Conservation (phyloP, 768 basidiomycete species). For the Gyrodon lividus region DNA sequence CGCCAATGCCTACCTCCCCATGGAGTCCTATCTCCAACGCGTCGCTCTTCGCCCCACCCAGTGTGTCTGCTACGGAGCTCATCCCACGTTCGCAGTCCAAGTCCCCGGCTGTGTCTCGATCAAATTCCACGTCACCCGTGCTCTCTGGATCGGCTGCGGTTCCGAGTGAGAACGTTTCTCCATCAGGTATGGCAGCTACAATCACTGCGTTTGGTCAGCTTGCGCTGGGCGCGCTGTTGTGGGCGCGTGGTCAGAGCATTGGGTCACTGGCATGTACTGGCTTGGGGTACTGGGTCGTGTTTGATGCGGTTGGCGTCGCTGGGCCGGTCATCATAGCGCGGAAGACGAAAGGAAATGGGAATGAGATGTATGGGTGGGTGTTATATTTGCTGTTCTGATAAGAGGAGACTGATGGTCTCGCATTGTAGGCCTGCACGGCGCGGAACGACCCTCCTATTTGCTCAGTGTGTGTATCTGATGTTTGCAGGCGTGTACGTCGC, state of each 20-base stretch:
- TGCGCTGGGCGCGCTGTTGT: conserved; percentile 68
- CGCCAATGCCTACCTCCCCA: conserved; percentile 61
- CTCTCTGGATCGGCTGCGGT: background rate
- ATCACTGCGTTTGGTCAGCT: conserved; percentile 46
- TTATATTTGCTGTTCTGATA: conserved; percentile 21
- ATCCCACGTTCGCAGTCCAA: conserved; percentile 23
- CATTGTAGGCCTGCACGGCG: conserved; percentile 57
- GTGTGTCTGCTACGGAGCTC: conserved; percentile 6
- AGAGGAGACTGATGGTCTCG: background rate
- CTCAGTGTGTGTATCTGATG: conserved; percentile 90
- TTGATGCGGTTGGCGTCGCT: conserved; percentile 85
- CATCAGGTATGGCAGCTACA: conserved; percentile 23
- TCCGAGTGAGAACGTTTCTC: conserved; percentile 13
- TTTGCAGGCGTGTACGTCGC: conserved; percentile 95
- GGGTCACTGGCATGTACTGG: conserved; percentile 89
- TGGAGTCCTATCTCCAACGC: conserved; percentile 57
- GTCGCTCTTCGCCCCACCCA: conserved; percentile 3
- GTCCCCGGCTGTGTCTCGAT: conserved; percentile 17
- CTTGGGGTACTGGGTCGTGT: conserved; percentile 94
- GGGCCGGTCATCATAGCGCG: conserved; percentile 31
- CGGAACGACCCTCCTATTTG: conserved; percentile 74
- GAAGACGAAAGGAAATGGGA: conserved; percentile 35
- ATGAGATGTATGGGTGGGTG: conserved; percentile 63
- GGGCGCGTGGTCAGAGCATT: conserved; percentile 86
- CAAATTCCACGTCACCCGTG: conserved; percentile 10